Evolutionary conservation across 371 early-diverging fungal genomes (phyloP), one percentile per base, ranked within the genome.

Genomic region (Apophysomyces trapeziformis): DNA sequence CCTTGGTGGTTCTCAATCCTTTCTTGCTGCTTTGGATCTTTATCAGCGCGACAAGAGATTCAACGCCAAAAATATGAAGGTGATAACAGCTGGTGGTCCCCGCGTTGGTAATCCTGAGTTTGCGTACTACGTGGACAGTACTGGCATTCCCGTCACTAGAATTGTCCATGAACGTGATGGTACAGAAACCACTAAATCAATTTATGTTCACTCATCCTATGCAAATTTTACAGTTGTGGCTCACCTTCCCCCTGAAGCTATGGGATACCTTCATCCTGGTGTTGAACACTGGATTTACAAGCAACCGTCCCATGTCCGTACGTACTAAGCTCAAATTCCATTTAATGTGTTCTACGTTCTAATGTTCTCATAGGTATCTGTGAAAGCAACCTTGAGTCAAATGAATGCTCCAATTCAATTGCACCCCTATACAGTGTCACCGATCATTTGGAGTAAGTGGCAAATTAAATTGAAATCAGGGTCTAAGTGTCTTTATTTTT

Each of bases 1-100:
- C 1, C 58, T 71, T 36, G 71, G 71, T 9, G 71, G 57, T 26
- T 68, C 71, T 7, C 7, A 21, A 7, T 65, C 68, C 0, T n/a
- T 68, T 4, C 26, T 71, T 5, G 13, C 58, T 6, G 71, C 65
- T 2, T 56, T 71, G 26, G 71, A 71, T 38, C 64, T 71, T n/a
- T 61, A 65, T 35, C 64, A 71, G 58, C 61, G 63, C 9, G 68
- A 60, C 35, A 13, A 38, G 4, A 13, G 60, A 1, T 41, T 68
- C n/a, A 60, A 26, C 12, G 38, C 60, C 16, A 14, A 38, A 9
- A 64, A 64, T 41, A 38, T 63, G 21, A 21, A 37, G 37, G 37
- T 68, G 26, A 46, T 57, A 14, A 68, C 68, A 8, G 37, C 21
- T 46, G 68, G 68, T 65, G 38, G 37, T 7, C 67, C 67, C 8